Evolutionary conservation across 1,139 yeast species (phyloP).

Genomic region (Suhomyces terraborum): DNA sequence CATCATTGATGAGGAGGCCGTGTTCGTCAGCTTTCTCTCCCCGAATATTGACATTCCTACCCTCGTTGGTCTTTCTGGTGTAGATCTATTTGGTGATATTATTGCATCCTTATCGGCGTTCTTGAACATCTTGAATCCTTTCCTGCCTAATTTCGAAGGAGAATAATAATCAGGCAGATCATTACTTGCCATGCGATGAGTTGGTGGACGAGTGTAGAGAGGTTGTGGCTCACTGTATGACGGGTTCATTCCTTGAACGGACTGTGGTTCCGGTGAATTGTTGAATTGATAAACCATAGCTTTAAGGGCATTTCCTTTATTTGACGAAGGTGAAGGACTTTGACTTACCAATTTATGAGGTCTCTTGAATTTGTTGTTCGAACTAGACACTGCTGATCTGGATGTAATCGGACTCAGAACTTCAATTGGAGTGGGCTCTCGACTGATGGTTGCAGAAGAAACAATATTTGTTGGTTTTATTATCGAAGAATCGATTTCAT

Average conservation of each 20-base stretch:
- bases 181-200: constrained; percentile 6
- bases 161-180: constrained; percentile 24
- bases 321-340: constrained; percentile 46
- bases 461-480: constrained; percentile 9
- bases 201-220: constrained; percentile 6
- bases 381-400: constrained; percentile 14
- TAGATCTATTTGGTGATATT: constrained; percentile 33
- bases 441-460: constrained; percentile 11
- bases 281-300: constrained; percentile 14
- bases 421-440: constrained; percentile 25
- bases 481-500: constrained; percentile 31
- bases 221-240: constrained; percentile 2
- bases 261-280: constrained; percentile 12
- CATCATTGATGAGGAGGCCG: constrained; percentile 7
- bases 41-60: constrained; percentile 22
- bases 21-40: constrained; percentile 13
- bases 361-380: constrained; percentile 44
- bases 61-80: constrained; percentile 23
- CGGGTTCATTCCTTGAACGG: not conserved
- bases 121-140: constrained; percentile 39
- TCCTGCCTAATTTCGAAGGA: constrained; percentile 35
- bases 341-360: constrained; percentile 51
- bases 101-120: constrained; percentile 37
- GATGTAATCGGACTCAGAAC: constrained; percentile 22
- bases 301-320: constrained; percentile 14